Base-by-base conservation (phyloP, 768 basidiomycete genomes). In the Porphyrellus cyaneotinctus region DNA sequence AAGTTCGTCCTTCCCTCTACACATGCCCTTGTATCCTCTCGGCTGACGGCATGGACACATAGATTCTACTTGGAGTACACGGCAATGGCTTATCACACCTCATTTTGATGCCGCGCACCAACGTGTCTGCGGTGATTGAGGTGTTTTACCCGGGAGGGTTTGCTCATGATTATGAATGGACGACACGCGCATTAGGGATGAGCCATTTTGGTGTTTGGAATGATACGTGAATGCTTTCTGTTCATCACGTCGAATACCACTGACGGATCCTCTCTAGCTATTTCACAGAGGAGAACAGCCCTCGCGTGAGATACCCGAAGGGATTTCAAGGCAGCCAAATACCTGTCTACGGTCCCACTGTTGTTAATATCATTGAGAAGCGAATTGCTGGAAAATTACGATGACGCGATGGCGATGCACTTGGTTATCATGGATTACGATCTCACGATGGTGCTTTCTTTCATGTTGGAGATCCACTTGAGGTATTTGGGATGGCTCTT, bases 101-200 rank as follows among this genome's bases (percentile, higher is more conserved):
- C n/a, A 78, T 93, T 38, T 83, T 87, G 74, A 91, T 93, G 89
- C 82, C 86, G 20, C 78, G 79, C 1, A 87, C 84, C 4, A 81
- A 80, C 0, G 68, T 82, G n/a, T 83, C 88, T 6, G 84, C 88
- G 6, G 88, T 94, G 18, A 87, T 94, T 57, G 91, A 94, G 70
- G 80, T 94, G 14, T 90, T 94, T 71, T 87, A 77, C 63, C 90
- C 89, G 0, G 75, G 68, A 3, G 91, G 90, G 0, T 93, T 90
- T 64, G 85, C 91, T 24, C 85, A 87, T 61, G 91, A 93, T 62
- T 93, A 93, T 65, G 83, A 91, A 61, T 94, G 89, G 84, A 92
- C 91, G 0, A 66, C 85, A 6, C 70, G 79, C 31, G 82, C 88
- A 0, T 68, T 93, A 12, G 88, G 88, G 6, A 84, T 89, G 76